These are phyloP conservation scores for Brassica carinata DNA, from an alignment of 345 rosid species.

Conservation along the genomic window DNA sequence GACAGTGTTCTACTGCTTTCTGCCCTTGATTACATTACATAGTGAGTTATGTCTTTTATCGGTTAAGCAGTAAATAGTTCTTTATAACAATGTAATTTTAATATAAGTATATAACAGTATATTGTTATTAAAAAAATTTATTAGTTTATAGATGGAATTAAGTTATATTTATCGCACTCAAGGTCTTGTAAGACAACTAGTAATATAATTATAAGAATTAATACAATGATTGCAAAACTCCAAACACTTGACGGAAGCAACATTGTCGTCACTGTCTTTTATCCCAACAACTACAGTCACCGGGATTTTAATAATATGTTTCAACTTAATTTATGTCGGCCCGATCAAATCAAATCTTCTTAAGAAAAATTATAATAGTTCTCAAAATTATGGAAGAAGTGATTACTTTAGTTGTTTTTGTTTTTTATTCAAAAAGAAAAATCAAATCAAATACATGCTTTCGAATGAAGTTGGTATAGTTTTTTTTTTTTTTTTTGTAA, in stretches of 20 bases:
- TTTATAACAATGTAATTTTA: too few species aligned
- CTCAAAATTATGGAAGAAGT: not conserved
- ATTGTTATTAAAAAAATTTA: too few species aligned
- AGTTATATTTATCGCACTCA: too few species aligned
- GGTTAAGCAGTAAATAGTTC: too few species aligned
- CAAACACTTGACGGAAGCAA: slow-evolving; percentile 41
- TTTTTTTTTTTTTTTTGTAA: not conserved
- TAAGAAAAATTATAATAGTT: not conserved
- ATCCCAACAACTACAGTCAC: slow-evolving; percentile 7
- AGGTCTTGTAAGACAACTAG: not conserved
- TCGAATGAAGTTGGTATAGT: slow-evolving; percentile 29
- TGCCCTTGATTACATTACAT: too few species aligned
- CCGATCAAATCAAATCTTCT: not conserved
- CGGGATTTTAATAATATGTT: not conserved
- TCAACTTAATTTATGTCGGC: not conserved
- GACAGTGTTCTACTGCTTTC: too few species aligned
- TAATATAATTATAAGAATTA: not conserved
- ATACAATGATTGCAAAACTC: slow-evolving; percentile 34
- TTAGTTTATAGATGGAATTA: too few species aligned
- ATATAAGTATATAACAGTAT: too few species aligned
- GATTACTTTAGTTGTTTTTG: not conserved
- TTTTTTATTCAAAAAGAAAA: not conserved
- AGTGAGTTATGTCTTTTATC: too few species aligned
- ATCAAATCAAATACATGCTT: slow-evolving; percentile 16
- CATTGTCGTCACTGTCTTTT: slow-evolving; percentile 33